Evolutionary conservation across 495 filamentous ascomycete genomes (phyloP).

Genomic region (Viridothelium virens): DNA sequence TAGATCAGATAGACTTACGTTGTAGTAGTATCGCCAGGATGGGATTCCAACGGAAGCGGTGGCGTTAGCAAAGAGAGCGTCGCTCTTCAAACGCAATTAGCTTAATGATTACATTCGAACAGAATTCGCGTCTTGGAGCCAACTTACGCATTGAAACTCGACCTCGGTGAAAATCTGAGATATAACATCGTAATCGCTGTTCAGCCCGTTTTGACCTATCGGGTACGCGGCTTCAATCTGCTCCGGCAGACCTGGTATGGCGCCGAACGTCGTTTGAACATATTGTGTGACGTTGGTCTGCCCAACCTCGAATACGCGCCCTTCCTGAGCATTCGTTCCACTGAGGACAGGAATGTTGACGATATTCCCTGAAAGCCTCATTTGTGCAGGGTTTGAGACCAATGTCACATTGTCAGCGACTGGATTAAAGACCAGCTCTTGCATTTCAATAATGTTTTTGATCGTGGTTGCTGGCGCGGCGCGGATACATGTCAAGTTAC

Average conservation of each 20-base stretch:
- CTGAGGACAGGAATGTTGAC: slow-evolving; percentile 16
- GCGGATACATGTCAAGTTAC: slow-evolving; percentile 16
- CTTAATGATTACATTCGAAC: background rate
- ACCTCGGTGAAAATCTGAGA: slow-evolving; percentile 24
- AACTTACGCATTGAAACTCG: slow-evolving; percentile 20
- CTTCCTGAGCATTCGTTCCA: slow-evolving; percentile 19
- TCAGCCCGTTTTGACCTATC: slow-evolving; percentile 9
- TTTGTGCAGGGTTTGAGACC: slow-evolving; percentile 5
- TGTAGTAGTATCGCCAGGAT: slow-evolving; percentile 31
- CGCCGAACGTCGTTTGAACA: slow-evolving; percentile 8
- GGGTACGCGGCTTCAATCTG: slow-evolving; percentile 18
- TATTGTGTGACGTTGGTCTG: slow-evolving; percentile 16
- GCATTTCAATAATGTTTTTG: slow-evolving; percentile 16
- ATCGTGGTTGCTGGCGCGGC: slow-evolving; percentile 15
- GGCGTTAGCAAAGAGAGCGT: slow-evolving; percentile 1
- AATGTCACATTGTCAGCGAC: slow-evolving; percentile 17
- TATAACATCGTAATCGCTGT: slow-evolving; percentile 17
- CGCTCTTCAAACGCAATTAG: background rate
- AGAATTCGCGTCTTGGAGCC: too few species aligned
- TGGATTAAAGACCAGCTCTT: slow-evolving; percentile 15
- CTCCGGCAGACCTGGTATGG: background rate
- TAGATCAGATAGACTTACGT: background rate
- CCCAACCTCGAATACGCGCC: slow-evolving; percentile 19
- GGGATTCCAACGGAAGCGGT: slow-evolving; percentile 22
- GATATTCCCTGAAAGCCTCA: slow-evolving; percentile 8